These are phyloP conservation scores for Aspergillus spinulosporus DNA, from an alignment of 2,329 filamentous ascomycete species.

Conservation along the genomic window DNA sequence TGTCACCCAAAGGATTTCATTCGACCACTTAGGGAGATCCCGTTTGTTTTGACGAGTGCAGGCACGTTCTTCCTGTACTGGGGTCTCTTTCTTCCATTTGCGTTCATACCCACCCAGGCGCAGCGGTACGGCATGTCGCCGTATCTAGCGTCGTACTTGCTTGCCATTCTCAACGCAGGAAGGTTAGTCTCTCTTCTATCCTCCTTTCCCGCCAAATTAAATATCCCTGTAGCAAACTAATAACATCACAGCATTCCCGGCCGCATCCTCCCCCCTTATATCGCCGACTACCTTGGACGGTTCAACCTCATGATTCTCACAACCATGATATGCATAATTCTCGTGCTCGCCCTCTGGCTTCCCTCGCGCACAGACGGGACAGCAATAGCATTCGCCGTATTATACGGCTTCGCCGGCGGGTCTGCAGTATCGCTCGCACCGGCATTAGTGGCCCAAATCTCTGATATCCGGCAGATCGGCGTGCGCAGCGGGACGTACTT, in stretches of 20 bases:
- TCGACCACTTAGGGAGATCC: conserved; percentile 15
- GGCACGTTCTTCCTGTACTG: conserved; percentile 43
- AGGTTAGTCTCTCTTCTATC: conserved; percentile 18
- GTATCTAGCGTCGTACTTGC: conserved; percentile 53
- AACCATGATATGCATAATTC: conserved; percentile 8
- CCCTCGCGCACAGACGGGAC: conserved; percentile 55
- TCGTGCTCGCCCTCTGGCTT: conserved; percentile 55
- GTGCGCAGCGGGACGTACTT: conserved; percentile 66
- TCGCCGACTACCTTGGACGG: conserved; percentile 54
- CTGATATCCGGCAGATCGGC: conserved; percentile 68
- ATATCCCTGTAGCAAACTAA: neutral
- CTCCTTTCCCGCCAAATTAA: neutral
- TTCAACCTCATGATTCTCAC: conserved; percentile 24
- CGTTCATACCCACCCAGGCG: conserved; percentile 18
- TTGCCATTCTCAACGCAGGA: conserved; percentile 56
- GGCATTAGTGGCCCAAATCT: conserved; percentile 66
- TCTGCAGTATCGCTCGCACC: conserved; percentile 65
- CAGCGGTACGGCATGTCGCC: conserved; percentile 17
- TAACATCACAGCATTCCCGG: conserved; percentile 50
- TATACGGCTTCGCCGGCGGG: conserved; percentile 70
- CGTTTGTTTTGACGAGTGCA: conserved; percentile 21
- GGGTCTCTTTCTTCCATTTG: conserved; percentile 27
- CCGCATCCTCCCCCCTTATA: conserved; percentile 55
- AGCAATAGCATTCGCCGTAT: conserved; percentile 63
- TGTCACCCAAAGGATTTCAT: conserved; percentile 15